Conservation (phyloP, 2,329 filamentous ascomycete species). For the Penicillium concentricum region DNA sequence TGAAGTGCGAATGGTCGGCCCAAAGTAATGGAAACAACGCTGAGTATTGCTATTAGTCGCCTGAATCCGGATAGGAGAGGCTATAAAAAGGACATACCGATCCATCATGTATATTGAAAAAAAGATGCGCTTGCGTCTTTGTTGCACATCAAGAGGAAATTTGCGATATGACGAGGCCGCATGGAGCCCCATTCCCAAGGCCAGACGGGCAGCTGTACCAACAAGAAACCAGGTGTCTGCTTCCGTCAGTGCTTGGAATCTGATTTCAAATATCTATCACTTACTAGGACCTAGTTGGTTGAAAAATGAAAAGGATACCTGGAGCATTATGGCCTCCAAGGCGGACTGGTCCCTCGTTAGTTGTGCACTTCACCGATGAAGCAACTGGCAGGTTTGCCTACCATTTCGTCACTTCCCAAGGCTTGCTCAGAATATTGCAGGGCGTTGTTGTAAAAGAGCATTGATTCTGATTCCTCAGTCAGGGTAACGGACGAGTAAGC, state of each 20-base stretch:
- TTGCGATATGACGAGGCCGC: constrained; percentile 36
- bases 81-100: constrained; percentile 18
- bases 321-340: constrained; percentile 47
- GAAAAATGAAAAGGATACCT: constrained; percentile 52
- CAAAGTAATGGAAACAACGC: constrained; percentile 47
- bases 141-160: constrained; percentile 32
- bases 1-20: constrained; percentile 49
- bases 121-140: constrained; percentile 48
- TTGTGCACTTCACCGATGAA: not conserved
- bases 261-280: constrained; percentile 3
- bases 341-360: constrained; percentile 32
- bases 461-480: constrained; percentile 45
- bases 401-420: constrained; percentile 42
- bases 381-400: constrained; percentile 17
- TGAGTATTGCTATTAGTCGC: constrained; percentile 7
- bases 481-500: constrained; percentile 46
- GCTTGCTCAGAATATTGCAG: constrained; percentile 44
- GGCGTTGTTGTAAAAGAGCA: constrained; percentile 47
- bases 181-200: constrained; percentile 47
- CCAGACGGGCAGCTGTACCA: constrained; percentile 45
- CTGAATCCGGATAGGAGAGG: not conserved
- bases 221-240: constrained; percentile 50
- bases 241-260: not conserved
- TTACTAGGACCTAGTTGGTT: constrained; percentile 49
- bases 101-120: constrained; percentile 53